Evolutionary conservation across 306 rosid species (phyloP).

Genomic region (Castanopsis chinensis): DNA sequence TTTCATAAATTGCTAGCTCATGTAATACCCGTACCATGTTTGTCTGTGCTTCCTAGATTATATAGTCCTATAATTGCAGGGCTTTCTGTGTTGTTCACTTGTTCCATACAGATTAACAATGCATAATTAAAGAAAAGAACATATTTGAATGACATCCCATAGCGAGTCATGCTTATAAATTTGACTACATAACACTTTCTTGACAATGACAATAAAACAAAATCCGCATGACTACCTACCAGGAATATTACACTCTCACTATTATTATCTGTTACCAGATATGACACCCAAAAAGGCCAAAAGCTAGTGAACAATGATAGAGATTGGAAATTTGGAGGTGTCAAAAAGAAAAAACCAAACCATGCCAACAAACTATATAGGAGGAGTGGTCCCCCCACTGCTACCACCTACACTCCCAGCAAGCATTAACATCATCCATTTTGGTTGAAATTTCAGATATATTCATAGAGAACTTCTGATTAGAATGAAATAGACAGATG

Average conservation of each 20-base stretch:
- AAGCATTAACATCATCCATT: background rate
- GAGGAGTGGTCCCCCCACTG: background rate
- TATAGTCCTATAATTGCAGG: too few species aligned
- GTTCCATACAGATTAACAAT: background rate
- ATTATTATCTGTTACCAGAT: background rate
- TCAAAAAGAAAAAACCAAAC: background rate
- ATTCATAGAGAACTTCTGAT: background rate
- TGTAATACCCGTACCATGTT: too few species aligned
- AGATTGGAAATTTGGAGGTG: background rate
- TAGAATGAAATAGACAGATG: background rate
- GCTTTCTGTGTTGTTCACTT: background rate
- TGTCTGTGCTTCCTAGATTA: too few species aligned
- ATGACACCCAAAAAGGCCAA: background rate
- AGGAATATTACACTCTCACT: background rate
- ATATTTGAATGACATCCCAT: background rate
- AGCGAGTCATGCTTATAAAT: background rate
- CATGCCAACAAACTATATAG: background rate
- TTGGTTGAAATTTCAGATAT: background rate
- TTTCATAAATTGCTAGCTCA: too few species aligned
- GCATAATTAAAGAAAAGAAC: background rate
- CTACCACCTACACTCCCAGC: background rate
- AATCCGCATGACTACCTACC: conserved; percentile 12
- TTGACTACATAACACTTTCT: conserved; percentile 10
- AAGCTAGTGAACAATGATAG: background rate
- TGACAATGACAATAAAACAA: conserved; percentile 21